phyloP scores from a whole-genome alignment of 305 asterid species.

The Fraxinus greggii region DNA sequence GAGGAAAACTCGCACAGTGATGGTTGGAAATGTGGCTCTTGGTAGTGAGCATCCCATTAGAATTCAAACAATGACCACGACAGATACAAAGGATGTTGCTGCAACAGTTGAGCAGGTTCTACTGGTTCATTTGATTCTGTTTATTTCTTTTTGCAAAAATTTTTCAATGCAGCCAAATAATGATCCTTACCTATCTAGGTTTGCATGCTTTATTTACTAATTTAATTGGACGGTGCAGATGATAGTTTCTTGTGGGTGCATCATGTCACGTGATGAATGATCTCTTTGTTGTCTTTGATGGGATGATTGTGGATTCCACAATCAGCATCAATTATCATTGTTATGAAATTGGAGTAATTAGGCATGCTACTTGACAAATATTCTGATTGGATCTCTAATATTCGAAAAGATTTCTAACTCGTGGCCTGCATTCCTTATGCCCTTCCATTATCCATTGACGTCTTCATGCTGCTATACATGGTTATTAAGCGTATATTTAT shows the following conservation, averaged over 20 bases:
- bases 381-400: background rate
- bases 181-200: background rate
- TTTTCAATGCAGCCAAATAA: background rate
- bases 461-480: background rate
- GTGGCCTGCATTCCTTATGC: background rate
- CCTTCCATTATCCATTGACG: background rate
- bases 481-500: background rate
- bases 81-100: slow-evolving; percentile 94
- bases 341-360: background rate
- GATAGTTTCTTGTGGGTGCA: background rate
- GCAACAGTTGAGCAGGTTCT: slow-evolving; percentile 94
- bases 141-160: background rate
- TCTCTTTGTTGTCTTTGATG: background rate
- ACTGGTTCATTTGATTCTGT: slow-evolving; percentile 10
- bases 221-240: background rate
- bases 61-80: slow-evolving; percentile 96
- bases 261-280: background rate
- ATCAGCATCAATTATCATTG: background rate
- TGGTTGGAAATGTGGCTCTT: slow-evolving; percentile 96
- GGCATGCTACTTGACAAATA: background rate
- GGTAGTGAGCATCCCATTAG: slow-evolving; percentile 98
- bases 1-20: slow-evolving; percentile 90
- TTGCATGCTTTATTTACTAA: background rate
- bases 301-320: background rate
- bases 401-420: background rate